phyloP scores from a whole-genome alignment of 257 asterid genomes.

The Przewalskia tangutica region DNA sequence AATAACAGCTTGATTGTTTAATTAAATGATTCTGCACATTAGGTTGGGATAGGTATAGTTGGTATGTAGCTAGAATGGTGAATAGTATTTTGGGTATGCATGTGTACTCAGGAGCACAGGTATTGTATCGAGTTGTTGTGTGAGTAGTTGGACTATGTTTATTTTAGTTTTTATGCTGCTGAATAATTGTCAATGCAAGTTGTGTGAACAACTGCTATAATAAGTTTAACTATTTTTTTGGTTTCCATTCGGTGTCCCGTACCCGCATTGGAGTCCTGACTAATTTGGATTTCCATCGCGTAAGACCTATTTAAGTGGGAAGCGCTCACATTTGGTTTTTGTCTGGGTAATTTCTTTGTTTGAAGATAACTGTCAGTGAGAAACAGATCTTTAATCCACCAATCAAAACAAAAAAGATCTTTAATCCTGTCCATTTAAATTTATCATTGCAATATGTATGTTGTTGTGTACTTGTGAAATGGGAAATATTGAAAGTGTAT shows the following conservation, averaged over 20 bases:
- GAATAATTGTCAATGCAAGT: background rate
- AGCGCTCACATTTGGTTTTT: background rate
- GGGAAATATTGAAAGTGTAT: background rate
- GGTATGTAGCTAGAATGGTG: background rate
- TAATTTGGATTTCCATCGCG: too few species aligned
- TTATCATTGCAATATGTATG: background rate
- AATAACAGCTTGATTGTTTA: background rate
- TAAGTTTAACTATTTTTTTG: too few species aligned
- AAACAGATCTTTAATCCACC: background rate
- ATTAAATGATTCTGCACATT: background rate
- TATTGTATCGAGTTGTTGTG: background rate
- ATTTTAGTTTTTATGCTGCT: background rate
- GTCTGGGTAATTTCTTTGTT: background rate
- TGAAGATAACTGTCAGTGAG: background rate
- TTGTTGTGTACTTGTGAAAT: background rate
- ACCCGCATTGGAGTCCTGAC: too few species aligned
- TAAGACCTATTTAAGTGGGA: too few species aligned
- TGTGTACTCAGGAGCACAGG: background rate
- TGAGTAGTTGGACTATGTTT: background rate
- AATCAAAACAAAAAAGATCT: background rate
- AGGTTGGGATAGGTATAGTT: background rate
- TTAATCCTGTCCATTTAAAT: background rate
- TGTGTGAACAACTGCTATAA: background rate
- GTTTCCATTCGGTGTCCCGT: too few species aligned
- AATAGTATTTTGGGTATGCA: background rate